Evolutionary conservation across 352 stramenopile genomes (phyloP).

Genomic region (Phytophthora rubi): DNA sequence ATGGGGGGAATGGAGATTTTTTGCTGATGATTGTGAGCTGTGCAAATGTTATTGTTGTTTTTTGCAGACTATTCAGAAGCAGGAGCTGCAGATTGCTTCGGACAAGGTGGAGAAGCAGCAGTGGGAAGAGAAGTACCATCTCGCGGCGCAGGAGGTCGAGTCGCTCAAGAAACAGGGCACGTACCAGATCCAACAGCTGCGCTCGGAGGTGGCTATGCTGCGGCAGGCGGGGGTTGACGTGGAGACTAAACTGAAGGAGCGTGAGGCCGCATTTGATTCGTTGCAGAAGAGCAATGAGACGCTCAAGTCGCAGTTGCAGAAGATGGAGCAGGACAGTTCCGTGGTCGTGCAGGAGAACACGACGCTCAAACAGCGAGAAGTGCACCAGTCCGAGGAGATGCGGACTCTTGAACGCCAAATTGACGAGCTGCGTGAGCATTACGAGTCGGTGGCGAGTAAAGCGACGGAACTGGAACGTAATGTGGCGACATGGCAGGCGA

Average conservation of each 20-base stretch:
- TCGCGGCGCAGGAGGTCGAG: conserved; percentile 58
- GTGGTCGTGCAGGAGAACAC: conserved; percentile 53
- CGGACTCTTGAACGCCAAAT: conserved; percentile 52
- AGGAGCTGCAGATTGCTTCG: conserved; percentile 61
- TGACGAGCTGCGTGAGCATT: conserved; percentile 48
- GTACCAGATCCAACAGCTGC: conserved; percentile 61
- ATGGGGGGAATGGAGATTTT: background rate
- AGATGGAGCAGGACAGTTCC: conserved; percentile 53
- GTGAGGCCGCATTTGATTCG: conserved; percentile 39
- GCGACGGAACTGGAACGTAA: conserved; percentile 44
- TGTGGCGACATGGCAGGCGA: conserved; percentile 42
- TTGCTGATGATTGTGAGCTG: background rate
- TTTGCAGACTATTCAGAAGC: conserved; percentile 60
- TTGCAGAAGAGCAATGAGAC: conserved; percentile 52
- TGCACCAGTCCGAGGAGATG: conserved; percentile 46
- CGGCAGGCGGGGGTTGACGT: conserved; percentile 55
- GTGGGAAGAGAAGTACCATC: conserved; percentile 83
- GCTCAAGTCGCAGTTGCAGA: conserved; percentile 48
- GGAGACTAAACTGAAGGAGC: conserved; percentile 53
- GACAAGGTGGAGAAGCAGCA: conserved; percentile 70
- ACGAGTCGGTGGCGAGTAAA: conserved; percentile 43
- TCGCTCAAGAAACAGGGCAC: conserved; percentile 57
- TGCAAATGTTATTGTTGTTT: background rate
- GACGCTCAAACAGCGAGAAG: conserved; percentile 45
- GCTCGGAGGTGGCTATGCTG: conserved; percentile 53